phyloP scores from a whole-genome alignment of 257 asterid genomes.

The Solanum corneliomulleri region DNA sequence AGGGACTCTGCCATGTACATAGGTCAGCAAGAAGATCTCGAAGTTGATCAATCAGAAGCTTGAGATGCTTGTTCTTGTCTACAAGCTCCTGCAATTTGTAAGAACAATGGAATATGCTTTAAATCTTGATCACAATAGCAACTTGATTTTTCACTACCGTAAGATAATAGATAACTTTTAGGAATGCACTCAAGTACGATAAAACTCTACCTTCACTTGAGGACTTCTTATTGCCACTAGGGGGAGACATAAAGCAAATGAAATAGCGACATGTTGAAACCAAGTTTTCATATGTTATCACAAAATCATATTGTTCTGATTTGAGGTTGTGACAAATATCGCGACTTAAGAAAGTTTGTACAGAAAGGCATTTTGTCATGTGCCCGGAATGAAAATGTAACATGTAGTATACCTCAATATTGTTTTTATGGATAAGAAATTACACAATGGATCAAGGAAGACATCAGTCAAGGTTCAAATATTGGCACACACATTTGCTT shows the following conservation, averaged over 20 bases:
- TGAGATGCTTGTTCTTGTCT: constrained; percentile 49
- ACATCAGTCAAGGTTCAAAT: not conserved
- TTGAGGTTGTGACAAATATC: not conserved
- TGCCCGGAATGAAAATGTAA: not conserved
- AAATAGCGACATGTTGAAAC: not conserved
- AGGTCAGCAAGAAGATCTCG: constrained; percentile 59
- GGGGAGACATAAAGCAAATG: not conserved
- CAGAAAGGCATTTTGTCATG: not conserved
- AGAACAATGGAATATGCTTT: not conserved
- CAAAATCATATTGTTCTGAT: not conserved
- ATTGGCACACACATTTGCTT: not conserved
- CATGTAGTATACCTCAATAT: not conserved
- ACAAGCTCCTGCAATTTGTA: constrained; percentile 40
- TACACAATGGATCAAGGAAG: not conserved
- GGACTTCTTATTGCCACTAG: not conserved
- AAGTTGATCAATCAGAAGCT: constrained; percentile 63
- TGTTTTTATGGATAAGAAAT: not conserved
- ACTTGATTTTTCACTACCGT: not conserved
- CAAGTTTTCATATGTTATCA: not conserved
- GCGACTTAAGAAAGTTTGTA: not conserved
- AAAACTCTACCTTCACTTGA: not conserved
- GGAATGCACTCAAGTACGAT: not conserved
- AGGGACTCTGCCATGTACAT: constrained; percentile 86
- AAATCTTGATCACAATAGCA: not conserved
- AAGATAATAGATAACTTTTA: not conserved